Percentiles rank a stretch among this genome's conserved stretches.
These are phyloP conservation scores for Venturiaceae sp. DNA, from an alignment of 2,329 filamentous ascomycete species.

Conservation along the genomic window DNA sequence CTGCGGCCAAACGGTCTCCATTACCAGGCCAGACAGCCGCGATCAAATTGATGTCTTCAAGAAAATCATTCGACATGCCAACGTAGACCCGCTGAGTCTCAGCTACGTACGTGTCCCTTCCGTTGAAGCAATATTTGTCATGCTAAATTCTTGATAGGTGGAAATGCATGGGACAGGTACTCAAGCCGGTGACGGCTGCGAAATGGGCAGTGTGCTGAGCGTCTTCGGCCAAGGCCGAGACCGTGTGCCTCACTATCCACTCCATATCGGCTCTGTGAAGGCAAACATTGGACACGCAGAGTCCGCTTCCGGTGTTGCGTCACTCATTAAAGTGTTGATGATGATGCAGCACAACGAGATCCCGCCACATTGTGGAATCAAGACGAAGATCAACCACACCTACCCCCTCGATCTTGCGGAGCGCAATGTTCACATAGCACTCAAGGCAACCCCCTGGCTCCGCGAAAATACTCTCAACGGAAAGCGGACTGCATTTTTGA, in stretches of 20 bases:
- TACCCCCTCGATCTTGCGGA: conserved; percentile 15
- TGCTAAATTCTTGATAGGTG: not conserved
- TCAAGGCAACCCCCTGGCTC: conserved; percentile 3
- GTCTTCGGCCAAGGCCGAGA: conserved; percentile 11
- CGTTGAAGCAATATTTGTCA: not conserved
- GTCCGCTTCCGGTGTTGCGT: conserved; percentile 19
- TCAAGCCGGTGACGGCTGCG: conserved; percentile 17
- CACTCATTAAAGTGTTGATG: conserved; percentile 25
- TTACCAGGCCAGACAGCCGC: conserved; percentile 16
- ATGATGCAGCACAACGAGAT: conserved; percentile 21
- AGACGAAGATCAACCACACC: conserved; percentile 15
- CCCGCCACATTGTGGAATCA: conserved; percentile 19
- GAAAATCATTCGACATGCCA: conserved; percentile 9
- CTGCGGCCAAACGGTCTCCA: conserved; percentile 15
- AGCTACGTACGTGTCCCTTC: conserved; percentile 13
- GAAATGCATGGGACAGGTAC: conserved; percentile 20
- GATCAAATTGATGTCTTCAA: conserved; percentile 13
- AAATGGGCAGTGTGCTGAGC: conserved; percentile 13
- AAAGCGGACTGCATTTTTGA: conserved; percentile 19
- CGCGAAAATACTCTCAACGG: conserved; percentile 17
- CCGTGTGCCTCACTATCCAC: conserved; percentile 10
- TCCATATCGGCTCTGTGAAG: conserved; percentile 22
- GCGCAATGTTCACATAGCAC: conserved; percentile 10
- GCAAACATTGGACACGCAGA: conserved; percentile 15
- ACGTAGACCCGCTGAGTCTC: conserved; percentile 10